phyloP scores from a whole-genome alignment of 805 yeast genomes.

The Candida suzukii region DNA sequence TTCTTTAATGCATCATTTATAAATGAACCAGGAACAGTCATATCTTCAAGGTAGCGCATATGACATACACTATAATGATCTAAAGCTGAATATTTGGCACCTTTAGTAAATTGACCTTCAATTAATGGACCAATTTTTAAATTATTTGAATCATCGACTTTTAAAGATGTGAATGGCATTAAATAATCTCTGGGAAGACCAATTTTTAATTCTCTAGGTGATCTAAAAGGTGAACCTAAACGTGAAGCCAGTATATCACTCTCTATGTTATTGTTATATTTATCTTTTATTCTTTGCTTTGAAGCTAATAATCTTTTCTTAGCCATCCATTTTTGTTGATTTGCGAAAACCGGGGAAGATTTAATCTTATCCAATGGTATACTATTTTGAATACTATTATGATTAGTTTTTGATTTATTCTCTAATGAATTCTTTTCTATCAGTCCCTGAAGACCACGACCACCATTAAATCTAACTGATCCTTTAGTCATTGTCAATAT shows the following conservation, averaged over 20 bases:
- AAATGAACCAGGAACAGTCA: background rate
- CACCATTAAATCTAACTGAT: no score
- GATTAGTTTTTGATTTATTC: no score
- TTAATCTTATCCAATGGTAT: background rate
- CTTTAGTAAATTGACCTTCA: background rate
- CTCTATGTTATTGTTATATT: conserved; percentile 14
- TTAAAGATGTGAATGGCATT: conserved; percentile 22
- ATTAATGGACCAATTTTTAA: background rate
- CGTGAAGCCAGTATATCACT: conserved; percentile 31
- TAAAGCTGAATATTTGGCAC: conserved; percentile 4
- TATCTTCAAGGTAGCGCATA: background rate
- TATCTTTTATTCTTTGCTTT: conserved; percentile 12
- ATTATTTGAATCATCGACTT: conserved; percentile 9
- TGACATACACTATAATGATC: background rate
- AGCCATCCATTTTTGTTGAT: conserved; percentile 19
- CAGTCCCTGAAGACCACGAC: no score
- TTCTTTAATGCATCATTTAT: background rate
- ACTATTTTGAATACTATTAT: no score
- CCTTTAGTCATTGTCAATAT: no score
- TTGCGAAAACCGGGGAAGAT: conserved; percentile 14
- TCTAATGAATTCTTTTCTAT: no score
- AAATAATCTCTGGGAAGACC: conserved; percentile 33
- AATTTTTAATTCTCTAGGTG: conserved; percentile 28
- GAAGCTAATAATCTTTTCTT: conserved; percentile 5
- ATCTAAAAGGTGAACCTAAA: conserved; percentile 36